Base-by-base conservation (phyloP, 2,329 filamentous ascomycete species). In the Fusarium guadeloupense region DNA sequence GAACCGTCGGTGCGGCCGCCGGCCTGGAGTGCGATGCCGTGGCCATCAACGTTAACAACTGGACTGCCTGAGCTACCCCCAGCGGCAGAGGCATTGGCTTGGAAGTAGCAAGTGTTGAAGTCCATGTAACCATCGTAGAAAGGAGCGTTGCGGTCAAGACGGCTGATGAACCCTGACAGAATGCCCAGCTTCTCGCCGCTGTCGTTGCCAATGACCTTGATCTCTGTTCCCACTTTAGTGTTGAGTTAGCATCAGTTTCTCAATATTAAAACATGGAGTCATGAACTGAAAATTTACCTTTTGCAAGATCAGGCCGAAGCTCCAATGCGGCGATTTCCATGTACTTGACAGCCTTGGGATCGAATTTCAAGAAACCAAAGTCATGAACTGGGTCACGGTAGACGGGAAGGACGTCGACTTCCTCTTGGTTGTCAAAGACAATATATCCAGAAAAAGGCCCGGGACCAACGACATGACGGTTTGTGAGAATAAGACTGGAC, bases 41-140 rank as follows among this genome's bases (percentile, higher is more conserved):
- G 89, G 5, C 95, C 95, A 74, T 97, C 92, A 50, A 97, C 90
- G 75, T 97, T 96, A 52, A 99, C 93, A 1, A 99, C 95, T 0
- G 95, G 95, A 86, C 91, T 96, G 58, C 95, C 95, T 7, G 95
- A 99, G 78, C 92, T 97, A 59, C 95, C 95, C 62, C 95, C 95
- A 72, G 93, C 97, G 3, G 95, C 95, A 4, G 95, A 94, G 2
- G 95, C 95, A 9, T 96, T 96, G 58, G 95, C 95, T 78, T 99
- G 95, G 69, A 98, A 98, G 81, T 99, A 99, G 74, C 96, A 89
- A 31, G 85, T 89, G 74, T 90, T 99, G 84, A 99, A 99, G 73
- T 99, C 95, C 76, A 93, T 95, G 75, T 99, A 99, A 19, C 95
- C 95, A 57, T 98, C 94, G 45, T 99, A 98, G 70, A 98, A 94